Base-by-base conservation (phyloP, 2,329 filamentous ascomycete species). In the Alternaria ventricosa region DNA sequence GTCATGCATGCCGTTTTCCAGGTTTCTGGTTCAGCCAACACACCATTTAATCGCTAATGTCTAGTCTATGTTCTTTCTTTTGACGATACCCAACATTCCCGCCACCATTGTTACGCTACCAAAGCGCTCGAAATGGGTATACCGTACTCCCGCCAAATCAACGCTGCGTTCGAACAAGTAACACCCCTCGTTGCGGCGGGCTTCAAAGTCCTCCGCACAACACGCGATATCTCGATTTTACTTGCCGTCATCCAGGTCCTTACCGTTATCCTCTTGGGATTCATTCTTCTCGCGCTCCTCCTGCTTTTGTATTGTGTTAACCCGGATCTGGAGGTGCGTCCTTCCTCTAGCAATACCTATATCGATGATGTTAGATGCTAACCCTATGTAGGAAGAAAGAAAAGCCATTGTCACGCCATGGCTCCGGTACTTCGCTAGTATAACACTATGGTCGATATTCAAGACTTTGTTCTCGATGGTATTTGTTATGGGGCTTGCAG, bases 131-230 rank as follows among this genome's bases (percentile, higher is more conserved):
- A 60, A 46, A 86, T 86, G 84, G 84, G 84, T 12, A 82, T 86
- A 55, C 85, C 84, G 1, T 86, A 85, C 75, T 85, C 82, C 13
- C 82, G 81, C 68, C 80, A 86, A 65, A 86, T 86, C 67, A 82
- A 85, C 69, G 76, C 82, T 3, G 84, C 84, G 41, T 85, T 86
- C 72, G 82, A 84, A 63, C 83, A 86, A 75, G 84, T 87, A 27
- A 85, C 84, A 0, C 84, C 85, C 0, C 82, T 87, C 5, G 84
- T 86, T 4, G 82, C 81, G 1, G 81, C 80, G 0, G 84, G 82
- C 23, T 86, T 82, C 75, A 76, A 84, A 66, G 82, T 86, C 25
- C 77, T 86, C 2, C 78, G 81, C 60, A 86, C 84, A 1, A 85
- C 81, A 9, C 83, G 82, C 61, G 83, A 86, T 67, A 85, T 86